A percentile compares a stretch with the other conserved stretches of the same genome.
Evolutionary conservation across 805 yeast species (phyloP).

Genomic region (Ogataea wickerhamii): DNA sequence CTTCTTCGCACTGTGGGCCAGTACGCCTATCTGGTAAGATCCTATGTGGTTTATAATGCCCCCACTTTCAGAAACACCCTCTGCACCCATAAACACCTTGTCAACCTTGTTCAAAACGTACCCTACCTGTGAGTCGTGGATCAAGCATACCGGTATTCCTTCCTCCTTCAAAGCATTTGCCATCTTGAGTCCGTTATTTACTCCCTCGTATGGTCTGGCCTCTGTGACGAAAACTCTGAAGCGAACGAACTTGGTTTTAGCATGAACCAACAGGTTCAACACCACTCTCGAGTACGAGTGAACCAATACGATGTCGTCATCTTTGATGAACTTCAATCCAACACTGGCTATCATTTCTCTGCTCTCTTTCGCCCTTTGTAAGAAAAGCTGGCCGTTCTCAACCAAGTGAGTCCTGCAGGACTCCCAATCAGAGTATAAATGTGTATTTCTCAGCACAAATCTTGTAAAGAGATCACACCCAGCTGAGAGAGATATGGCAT

Average conservation of each 20-base stretch:
- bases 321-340: slow-evolving; percentile 86
- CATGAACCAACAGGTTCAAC: slow-evolving; percentile 65
- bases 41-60: slow-evolving; percentile 96
- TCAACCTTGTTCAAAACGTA: slow-evolving; percentile 87
- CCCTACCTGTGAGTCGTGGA: slow-evolving; percentile 93
- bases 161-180: slow-evolving; percentile 61
- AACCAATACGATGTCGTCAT: slow-evolving; percentile 85
- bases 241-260: slow-evolving; percentile 72
- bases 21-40: slow-evolving; percentile 88
- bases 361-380: slow-evolving; percentile 86
- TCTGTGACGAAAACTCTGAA: slow-evolving; percentile 92
- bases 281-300: slow-evolving; percentile 95
- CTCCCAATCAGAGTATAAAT: slow-evolving; percentile 91
- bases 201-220: slow-evolving; percentile 81
- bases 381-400: slow-evolving; percentile 88
- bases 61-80: slow-evolving; percentile 98
- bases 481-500: slow-evolving; percentile 90
- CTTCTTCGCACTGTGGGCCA: slow-evolving; percentile 85
- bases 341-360: slow-evolving; percentile 82
- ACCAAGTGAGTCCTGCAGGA: slow-evolving; percentile 83
- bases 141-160: slow-evolving; percentile 82
- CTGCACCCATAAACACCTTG: slow-evolving; percentile 95
- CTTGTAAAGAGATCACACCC: slow-evolving; percentile 97
- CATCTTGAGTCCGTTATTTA: slow-evolving; percentile 70
- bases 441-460: slow-evolving; percentile 85